A percentile compares a stretch with the other conserved stretches of the same genome.
Evolutionary conservation across 2,329 filamentous ascomycete genomes (phyloP).

Genomic region (Verticillium albo-atrum): DNA sequence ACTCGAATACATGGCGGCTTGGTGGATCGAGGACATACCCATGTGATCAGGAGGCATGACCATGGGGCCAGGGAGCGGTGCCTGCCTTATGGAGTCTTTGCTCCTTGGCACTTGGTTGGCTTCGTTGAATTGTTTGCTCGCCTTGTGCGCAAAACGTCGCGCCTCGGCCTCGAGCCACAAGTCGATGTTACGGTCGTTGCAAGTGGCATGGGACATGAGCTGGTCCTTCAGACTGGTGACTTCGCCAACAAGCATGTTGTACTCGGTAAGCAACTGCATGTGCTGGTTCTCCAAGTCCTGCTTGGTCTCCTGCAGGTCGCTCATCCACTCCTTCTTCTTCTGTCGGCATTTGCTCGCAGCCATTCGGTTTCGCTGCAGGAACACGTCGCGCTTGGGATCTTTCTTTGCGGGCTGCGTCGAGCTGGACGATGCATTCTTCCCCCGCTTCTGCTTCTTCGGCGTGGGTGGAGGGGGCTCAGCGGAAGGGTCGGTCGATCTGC

Average conservation of each 20-base stretch:
- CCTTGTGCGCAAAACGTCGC: conserved; percentile 37
- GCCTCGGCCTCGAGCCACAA: conserved; percentile 50
- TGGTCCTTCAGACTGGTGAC: conserved; percentile 42
- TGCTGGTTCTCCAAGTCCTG: conserved; percentile 39
- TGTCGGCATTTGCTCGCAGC: conserved; percentile 72
- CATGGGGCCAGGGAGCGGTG: neutral
- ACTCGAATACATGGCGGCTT: neutral
- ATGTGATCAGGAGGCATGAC: neutral
- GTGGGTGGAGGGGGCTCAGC: conserved; percentile 8
- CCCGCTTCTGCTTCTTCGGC: conserved; percentile 21
- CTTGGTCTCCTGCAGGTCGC: conserved; percentile 43
- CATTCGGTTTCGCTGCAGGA: conserved; percentile 66
- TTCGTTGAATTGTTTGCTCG: conserved; percentile 16
- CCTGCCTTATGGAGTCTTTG: neutral
- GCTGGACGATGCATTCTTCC: conserved; percentile 10
- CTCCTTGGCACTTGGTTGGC: too few relatives aligned
- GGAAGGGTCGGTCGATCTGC: conserved; percentile 11
- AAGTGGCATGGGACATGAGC: conserved; percentile 48
- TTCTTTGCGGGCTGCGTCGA: conserved; percentile 22
- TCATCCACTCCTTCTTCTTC: conserved; percentile 56
- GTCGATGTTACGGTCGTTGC: conserved; percentile 49
- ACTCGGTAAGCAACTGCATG: conserved; percentile 36
- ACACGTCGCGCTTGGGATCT: conserved; percentile 44
- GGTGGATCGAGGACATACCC: neutral
- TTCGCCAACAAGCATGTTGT: conserved; percentile 36